A percentile compares a stretch with the other conserved stretches of the same genome.
Conservation (phyloP, 2,329 filamentous ascomycete species). For the Plectosphaerella plurivora region DNA sequence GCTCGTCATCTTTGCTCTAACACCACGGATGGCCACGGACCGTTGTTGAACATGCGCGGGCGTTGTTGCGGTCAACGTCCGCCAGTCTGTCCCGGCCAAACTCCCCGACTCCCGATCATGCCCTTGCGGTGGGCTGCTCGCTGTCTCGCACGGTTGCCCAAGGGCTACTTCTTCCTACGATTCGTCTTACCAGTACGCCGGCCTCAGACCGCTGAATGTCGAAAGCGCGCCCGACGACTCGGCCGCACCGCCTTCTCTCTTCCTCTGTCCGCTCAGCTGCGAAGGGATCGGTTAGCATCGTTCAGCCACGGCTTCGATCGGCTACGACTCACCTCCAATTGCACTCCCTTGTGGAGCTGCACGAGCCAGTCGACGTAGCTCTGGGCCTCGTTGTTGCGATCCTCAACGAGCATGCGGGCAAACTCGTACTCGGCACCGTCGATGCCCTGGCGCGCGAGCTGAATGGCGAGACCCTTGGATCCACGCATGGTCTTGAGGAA, state of each 20-base stretch:
- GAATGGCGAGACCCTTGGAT: slow-evolving; percentile 82
- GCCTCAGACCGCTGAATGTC: slow-evolving; percentile 55
- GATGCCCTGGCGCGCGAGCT: slow-evolving; percentile 85
- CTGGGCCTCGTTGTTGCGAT: slow-evolving; percentile 95
- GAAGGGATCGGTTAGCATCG: slow-evolving; percentile 5
- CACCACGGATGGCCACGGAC: too few relatives aligned
- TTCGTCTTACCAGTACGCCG: slow-evolving; percentile 50
- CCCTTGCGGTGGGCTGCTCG: not conserved
- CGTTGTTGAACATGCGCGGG: too few relatives aligned
- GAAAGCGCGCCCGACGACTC: slow-evolving; percentile 41
- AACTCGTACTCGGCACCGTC: slow-evolving; percentile 98
- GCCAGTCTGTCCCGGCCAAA: too few relatives aligned
- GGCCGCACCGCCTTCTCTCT: slow-evolving; percentile 57
- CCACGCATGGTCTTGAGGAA: slow-evolving; percentile 77
- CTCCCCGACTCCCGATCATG: not conserved
- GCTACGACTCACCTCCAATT: slow-evolving; percentile 65
- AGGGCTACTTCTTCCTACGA: not conserved
- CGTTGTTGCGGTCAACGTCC: too few relatives aligned
- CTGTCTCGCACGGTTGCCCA: not conserved
- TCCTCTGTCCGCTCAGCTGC: slow-evolving; percentile 65
- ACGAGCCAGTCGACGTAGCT: slow-evolving; percentile 99
- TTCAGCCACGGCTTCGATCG: not conserved
- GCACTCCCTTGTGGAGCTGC: slow-evolving; percentile 87
- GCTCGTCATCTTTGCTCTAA: too few relatives aligned
- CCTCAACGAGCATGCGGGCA: slow-evolving; percentile 83